Evolutionary conservation across 2,329 filamentous ascomycete species (phyloP).

Genomic region (Pestalotiopsis sp.): DNA sequence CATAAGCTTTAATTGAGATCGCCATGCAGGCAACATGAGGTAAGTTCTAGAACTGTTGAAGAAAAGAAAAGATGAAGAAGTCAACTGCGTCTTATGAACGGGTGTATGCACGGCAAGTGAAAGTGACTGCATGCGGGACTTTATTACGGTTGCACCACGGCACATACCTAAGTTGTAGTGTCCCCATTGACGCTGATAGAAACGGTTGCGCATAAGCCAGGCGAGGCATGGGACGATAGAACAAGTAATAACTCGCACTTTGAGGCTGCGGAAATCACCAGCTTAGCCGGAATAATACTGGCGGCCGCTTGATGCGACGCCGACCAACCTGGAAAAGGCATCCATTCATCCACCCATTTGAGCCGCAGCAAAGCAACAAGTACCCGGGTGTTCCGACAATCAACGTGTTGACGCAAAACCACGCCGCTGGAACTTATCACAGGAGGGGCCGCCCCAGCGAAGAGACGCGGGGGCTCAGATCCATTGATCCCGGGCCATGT

Average conservation of each 20-base stretch:
- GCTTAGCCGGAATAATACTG: neutral
- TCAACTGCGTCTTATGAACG: neutral
- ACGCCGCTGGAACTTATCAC: constrained; percentile 9
- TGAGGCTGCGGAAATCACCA: no score
- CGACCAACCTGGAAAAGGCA: neutral
- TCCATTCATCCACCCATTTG: neutral
- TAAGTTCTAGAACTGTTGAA: neutral
- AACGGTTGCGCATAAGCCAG: no score
- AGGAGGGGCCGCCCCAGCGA: neutral
- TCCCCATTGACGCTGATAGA: no score
- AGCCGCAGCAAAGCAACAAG: constrained; percentile 5
- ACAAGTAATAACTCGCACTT: no score
- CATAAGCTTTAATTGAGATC: neutral
- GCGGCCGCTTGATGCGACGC: neutral
- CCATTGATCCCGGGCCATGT: neutral
- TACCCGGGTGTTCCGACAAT: constrained; percentile 25
- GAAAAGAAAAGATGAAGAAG: neutral
- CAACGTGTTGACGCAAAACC: constrained; percentile 3
- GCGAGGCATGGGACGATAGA: no score
- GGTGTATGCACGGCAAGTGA: neutral
- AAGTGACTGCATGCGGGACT: neutral
- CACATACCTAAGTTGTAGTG: no score
- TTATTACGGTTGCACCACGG: no score
- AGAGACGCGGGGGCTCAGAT: constrained; percentile 1
- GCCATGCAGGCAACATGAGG: neutral